Base-by-base conservation (phyloP, 768 basidiomycete species). In the Boletus sp. region DNA sequence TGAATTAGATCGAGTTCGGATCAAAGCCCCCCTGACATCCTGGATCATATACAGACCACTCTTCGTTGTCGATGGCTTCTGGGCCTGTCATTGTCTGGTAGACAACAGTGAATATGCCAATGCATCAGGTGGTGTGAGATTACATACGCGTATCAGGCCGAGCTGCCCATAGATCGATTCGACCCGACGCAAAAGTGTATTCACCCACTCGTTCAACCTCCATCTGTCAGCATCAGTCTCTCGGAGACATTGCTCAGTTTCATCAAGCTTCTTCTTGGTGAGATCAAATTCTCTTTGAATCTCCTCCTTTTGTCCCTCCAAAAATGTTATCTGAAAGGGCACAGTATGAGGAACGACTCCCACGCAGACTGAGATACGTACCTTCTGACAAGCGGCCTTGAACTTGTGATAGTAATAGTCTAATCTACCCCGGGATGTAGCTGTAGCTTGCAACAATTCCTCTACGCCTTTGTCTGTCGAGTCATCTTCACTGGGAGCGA, bases 181-280 rank as follows among this genome's bases (percentile, higher is more conserved):
- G 30, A 68, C n/a, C 46, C 21, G 39, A 19, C 51, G 13, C 19
- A 11, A 27, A 34, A 68, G 63, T 27, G 6, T 39, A 17, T 54
- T 21, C 17, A 42, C 63, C 61, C 47, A 53, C 47, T 19, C 44
- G n/a, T 23, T 53, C 50, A 60, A 44, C 29, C 29, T 60, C 48
- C 11, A n/a, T 29, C 27, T 60, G 33, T 66, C 61, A 21, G 38
- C 47, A 9, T 60, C 55, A 15, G 56, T 54, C 46, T 68, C 63
- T 25, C 35, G 53, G 5, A 66, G 58, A 23, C 35, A 38, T 38
- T 43, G 33, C 48, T 60, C 64, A 7, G 63, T 63, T 37, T 63
- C 58, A 8, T 60, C 51, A n/a, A 63, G 66, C 29, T 52, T 51
- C 39, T 13, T 60, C 56, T 52, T 50, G 9, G 64, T 41, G 23